phyloP scores from a whole-genome alignment of 1,139 yeast genomes.

The Yamadazyma buinensis region DNA sequence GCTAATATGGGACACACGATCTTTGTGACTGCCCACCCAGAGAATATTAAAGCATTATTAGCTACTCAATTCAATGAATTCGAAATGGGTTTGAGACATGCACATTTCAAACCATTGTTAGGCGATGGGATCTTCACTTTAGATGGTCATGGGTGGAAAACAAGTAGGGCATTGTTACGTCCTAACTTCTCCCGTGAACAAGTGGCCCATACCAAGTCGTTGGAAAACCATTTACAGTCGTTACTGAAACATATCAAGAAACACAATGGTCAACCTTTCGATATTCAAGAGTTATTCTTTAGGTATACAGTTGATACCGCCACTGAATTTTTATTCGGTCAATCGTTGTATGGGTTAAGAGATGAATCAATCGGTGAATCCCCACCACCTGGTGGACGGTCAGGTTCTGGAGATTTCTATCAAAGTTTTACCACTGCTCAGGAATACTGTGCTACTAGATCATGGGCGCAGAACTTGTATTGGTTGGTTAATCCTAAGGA shows the following conservation, averaged over 20 bases:
- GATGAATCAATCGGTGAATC: slow-evolving; percentile 26
- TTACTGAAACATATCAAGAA: slow-evolving; percentile 29
- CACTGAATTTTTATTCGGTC: slow-evolving; percentile 40
- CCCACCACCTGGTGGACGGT: slow-evolving; percentile 16
- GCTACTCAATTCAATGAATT: slow-evolving; percentile 46
- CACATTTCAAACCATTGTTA: slow-evolving; percentile 36
- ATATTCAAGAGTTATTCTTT: slow-evolving; percentile 34
- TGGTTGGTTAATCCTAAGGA: slow-evolving; percentile 18
- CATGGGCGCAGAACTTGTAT: slow-evolving; percentile 26
- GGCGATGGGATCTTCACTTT: slow-evolving; percentile 57
- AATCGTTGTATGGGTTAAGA: slow-evolving; percentile 27
- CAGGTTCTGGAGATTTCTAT: slow-evolving; percentile 21
- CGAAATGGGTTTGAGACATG: slow-evolving; percentile 43
- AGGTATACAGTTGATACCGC: slow-evolving; percentile 39
- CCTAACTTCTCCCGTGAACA: slow-evolving; percentile 55
- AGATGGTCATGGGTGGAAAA: slow-evolving; percentile 55
- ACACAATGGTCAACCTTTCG: slow-evolving; percentile 23
- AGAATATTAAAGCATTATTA: slow-evolving; percentile 31
- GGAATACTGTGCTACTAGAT: slow-evolving; percentile 25
- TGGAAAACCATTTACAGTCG: slow-evolving; percentile 41
- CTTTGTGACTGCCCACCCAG: slow-evolving; percentile 25
- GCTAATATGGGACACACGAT: slow-evolving; percentile 14
- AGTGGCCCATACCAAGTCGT: slow-evolving; percentile 41
- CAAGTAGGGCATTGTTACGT: slow-evolving; percentile 49
- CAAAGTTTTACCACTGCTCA: slow-evolving; percentile 29